phyloP scores from a whole-genome alignment of 1,284 basidiomycete genomes.

The Schizophyllum commune region DNA sequence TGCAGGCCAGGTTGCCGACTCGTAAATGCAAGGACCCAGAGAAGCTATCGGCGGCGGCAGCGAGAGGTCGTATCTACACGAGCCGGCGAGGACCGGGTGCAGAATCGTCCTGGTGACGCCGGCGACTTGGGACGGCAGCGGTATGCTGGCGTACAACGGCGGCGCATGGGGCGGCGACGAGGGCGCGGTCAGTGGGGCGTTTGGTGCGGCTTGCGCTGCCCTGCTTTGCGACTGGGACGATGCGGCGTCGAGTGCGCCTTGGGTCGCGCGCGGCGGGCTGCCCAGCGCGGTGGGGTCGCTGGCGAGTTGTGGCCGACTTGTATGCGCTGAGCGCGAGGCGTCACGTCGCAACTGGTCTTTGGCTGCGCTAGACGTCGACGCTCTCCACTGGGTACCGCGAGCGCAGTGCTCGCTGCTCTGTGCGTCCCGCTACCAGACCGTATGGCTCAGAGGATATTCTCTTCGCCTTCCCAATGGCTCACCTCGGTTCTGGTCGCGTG shows the following conservation, averaged over 20 bases:
- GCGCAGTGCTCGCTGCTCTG: neutral
- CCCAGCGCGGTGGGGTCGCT: neutral
- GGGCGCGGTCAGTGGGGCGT: no score
- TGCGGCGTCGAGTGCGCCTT: no score
- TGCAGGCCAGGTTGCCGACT: neutral
- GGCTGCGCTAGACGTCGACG: neutral
- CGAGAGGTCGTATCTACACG: neutral
- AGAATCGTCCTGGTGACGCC: neutral
- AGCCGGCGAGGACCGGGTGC: neutral
- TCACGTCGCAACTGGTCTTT: neutral
- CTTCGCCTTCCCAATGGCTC: neutral
- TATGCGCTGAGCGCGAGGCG: neutral
- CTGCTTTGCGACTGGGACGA: neutral
- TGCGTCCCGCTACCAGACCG: neutral
- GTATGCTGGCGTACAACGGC: neutral
- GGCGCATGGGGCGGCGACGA: neutral
- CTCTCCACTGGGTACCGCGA: neutral
- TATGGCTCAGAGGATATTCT: neutral
- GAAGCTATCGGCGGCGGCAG: neutral
- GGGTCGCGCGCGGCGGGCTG: no score
- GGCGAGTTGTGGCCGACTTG: neutral
- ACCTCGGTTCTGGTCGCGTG: neutral
- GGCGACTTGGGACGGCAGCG: neutral
- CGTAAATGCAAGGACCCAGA: neutral
- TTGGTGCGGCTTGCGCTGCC: neutral